A percentile compares a stretch with the other conserved stretches of the same genome.
Conservation (phyloP, 495 filamentous ascomycete species). For the Mytilinidion resinicola region DNA sequence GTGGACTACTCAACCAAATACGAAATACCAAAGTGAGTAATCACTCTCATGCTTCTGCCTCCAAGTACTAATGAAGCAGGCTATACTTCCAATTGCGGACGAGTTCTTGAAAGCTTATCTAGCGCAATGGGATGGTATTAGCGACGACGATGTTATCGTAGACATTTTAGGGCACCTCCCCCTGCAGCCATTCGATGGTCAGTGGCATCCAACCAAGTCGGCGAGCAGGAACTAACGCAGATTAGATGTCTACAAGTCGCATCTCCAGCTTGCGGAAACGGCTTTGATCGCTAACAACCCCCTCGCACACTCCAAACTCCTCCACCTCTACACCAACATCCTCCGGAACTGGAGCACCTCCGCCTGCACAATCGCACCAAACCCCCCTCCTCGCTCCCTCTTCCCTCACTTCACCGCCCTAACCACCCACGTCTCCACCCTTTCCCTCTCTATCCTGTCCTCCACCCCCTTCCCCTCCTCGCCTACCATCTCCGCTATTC, state of each 20-base stretch:
- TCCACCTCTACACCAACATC: conserved; percentile 66
- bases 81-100: conserved; percentile 58
- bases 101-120: conserved; percentile 59
- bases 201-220: conserved; percentile 5
- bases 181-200: conserved; percentile 52
- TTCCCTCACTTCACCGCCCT: conserved; percentile 39
- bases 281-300: conserved; percentile 45
- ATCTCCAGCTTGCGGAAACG: conserved; percentile 54
- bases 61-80: conserved; percentile 36
- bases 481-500: conserved; percentile 45
- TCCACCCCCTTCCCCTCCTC: conserved; percentile 36
- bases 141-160: conserved; percentile 55
- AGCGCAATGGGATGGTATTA: conserved; percentile 59
- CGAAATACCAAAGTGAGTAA: conserved; percentile 45
- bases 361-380: conserved; percentile 32
- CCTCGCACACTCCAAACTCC: conserved; percentile 46
- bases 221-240: background rate
- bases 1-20: conserved; percentile 40
- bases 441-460: conserved; percentile 56
- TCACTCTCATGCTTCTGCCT: conserved; percentile 49
- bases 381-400: conserved; percentile 2
- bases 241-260: conserved; percentile 46
- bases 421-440: conserved; percentile 52
- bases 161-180: conserved; percentile 59
- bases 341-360: conserved; percentile 61